These are phyloP conservation scores for Phytopythium litorale DNA, from an alignment of 352 stramenopile genomes.

Conservation along the genomic window DNA sequence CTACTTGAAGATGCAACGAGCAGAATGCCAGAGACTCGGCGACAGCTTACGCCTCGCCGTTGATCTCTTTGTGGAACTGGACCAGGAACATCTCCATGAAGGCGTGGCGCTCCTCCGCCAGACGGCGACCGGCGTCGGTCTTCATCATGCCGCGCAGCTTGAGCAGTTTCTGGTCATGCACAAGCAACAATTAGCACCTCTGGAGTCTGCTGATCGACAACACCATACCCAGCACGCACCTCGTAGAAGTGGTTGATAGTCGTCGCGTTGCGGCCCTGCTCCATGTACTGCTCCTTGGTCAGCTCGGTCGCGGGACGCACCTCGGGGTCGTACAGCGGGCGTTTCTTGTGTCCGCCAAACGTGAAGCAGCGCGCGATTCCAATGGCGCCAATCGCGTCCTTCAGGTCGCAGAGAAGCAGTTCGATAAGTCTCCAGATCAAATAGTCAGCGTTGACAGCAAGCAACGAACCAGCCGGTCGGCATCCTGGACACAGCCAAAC, in stretches of 20 bases:
- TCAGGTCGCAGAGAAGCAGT: neutral
- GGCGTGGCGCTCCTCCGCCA: slow-evolving; percentile 77
- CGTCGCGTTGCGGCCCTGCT: slow-evolving; percentile 50
- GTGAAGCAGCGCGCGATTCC: slow-evolving; percentile 91
- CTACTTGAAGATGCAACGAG: neutral
- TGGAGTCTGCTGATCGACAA: neutral
- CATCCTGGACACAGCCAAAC: slow-evolving; percentile 88
- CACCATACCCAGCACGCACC: slow-evolving; percentile 16
- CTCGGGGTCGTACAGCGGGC: slow-evolving; percentile 71
- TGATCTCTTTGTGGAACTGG: slow-evolving; percentile 81
- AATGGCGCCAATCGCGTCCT: slow-evolving; percentile 90
- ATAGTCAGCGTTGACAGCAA: neutral
- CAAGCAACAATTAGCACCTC: neutral
- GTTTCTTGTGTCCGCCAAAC: slow-evolving; percentile 83
- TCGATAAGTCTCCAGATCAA: neutral
- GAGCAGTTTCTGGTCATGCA: slow-evolving; percentile 68
- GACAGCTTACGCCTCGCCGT: slow-evolving; percentile 24
- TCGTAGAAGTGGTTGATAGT: slow-evolving; percentile 92
- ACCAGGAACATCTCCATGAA: slow-evolving; percentile 87
- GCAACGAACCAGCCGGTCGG: slow-evolving; percentile 66
- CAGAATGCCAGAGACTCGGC: neutral
- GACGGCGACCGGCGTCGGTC: slow-evolving; percentile 58
- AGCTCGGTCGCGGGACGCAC: slow-evolving; percentile 48
- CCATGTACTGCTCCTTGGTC: slow-evolving; percentile 82
- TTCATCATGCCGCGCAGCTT: slow-evolving; percentile 88